Conservation (phyloP, 1,284 basidiomycete genomes). For the Fomitopsis schrenkii region DNA sequence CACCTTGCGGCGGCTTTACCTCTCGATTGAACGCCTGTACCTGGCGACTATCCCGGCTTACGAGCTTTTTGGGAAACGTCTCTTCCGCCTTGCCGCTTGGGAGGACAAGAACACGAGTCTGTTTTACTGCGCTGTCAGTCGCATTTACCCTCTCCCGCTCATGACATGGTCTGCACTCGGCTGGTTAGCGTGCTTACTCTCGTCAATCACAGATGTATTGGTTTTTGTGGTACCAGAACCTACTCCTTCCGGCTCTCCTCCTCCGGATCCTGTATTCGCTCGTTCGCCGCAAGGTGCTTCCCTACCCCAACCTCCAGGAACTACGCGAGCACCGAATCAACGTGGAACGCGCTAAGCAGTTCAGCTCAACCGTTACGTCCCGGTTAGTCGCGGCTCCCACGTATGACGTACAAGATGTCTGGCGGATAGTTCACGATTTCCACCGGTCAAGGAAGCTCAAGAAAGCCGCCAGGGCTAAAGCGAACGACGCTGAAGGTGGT, state of each 20-base stretch:
- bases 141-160: background rate
- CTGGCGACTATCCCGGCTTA: conserved; percentile 50
- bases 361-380: conserved; percentile 46
- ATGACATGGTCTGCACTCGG: background rate
- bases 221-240: conserved; percentile 57
- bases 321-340: conserved; percentile 47
- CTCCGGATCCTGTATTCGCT: conserved; percentile 45
- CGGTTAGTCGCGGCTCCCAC: conserved; percentile 42
- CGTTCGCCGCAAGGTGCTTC: conserved; percentile 43
- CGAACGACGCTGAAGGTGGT: background rate
- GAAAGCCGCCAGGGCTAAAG: conserved; percentile 14
- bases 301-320: conserved; percentile 52
- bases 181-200: conserved; percentile 8
- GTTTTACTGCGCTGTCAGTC: conserved; percentile 47
- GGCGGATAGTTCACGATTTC: conserved; percentile 43
- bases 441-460: conserved; percentile 24
- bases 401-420: conserved; percentile 48
- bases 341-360: conserved; percentile 43
- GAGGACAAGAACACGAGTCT: conserved; percentile 42
- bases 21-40: conserved; percentile 53
- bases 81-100: conserved; percentile 52
- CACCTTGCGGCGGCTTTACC: conserved; percentile 46
- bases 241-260: conserved; percentile 49
- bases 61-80: conserved; percentile 35
- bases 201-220: conserved; percentile 45